Conservation (phyloP, 805 yeast genomes). For the Candida rishiriensis region DNA sequence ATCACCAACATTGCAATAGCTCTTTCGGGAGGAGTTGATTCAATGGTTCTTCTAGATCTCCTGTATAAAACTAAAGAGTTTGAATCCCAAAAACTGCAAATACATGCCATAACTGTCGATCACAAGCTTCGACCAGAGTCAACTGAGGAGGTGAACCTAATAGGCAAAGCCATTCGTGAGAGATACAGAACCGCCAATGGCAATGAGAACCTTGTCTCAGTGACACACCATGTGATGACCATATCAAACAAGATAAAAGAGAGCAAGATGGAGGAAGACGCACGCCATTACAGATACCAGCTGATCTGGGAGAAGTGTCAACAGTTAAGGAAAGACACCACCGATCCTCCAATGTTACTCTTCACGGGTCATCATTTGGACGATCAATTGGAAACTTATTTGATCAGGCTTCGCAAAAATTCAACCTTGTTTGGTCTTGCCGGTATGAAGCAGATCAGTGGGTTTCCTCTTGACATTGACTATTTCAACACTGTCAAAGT, state of each 20-base stretch:
- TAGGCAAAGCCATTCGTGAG: conserved; percentile 18
- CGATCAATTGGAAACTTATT: conserved; percentile 69
- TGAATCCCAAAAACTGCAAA: conserved; percentile 8
- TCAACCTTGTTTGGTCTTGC: conserved; percentile 54
- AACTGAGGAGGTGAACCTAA: conserved; percentile 41
- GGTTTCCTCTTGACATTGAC: conserved; percentile 11
- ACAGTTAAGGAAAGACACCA: conserved; percentile 11
- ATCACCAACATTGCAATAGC: conserved; percentile 35
- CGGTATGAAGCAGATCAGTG: conserved; percentile 37
- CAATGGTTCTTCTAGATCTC: conserved; percentile 61
- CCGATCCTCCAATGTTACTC: conserved; percentile 37
- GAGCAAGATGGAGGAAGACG: conserved; percentile 44
- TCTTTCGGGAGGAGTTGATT: conserved; percentile 79
- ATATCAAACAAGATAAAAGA: conserved; percentile 13
- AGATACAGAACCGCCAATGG: conserved; percentile 8
- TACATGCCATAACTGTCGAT: conserved; percentile 62
- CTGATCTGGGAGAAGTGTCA: conserved; percentile 40
- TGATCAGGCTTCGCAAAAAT: conserved; percentile 45
- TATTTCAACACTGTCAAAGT: conserved; percentile 18
- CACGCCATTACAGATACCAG: conserved; percentile 50
- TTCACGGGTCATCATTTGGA: conserved; percentile 58
- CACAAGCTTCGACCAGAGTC: conserved; percentile 53
- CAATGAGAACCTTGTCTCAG: not conserved
- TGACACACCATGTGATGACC: conserved; percentile 23
- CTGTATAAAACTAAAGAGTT: conserved; percentile 29